A percentile compares a stretch with the other conserved stretches of the same genome.
Evolutionary conservation across 306 rosid genomes (phyloP).

Genomic region (Dalbergia cochinchinensis): DNA sequence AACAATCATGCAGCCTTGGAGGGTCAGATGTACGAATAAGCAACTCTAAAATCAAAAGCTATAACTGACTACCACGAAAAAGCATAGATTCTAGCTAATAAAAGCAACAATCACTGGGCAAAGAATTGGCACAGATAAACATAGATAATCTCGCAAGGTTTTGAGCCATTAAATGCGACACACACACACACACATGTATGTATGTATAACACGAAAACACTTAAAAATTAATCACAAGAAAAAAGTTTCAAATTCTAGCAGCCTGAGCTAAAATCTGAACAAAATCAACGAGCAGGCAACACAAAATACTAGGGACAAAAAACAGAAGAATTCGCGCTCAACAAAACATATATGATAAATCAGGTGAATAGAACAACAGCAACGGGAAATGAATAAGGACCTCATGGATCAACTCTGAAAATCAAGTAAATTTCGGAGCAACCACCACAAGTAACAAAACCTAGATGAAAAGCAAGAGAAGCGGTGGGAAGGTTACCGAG

Average conservation of each 20-base stretch:
- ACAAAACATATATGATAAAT: neutral
- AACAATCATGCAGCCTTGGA: neutral
- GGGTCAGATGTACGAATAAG: neutral
- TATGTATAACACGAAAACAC: neutral
- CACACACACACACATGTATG: too few species aligned
- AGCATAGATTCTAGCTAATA: neutral
- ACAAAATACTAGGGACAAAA: neutral
- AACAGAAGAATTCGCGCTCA: neutral
- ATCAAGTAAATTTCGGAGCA: neutral
- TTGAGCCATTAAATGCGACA: too few species aligned
- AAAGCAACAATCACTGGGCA: neutral
- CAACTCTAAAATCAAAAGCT: neutral
- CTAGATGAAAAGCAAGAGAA: neutral
- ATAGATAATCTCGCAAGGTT: neutral
- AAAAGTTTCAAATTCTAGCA: neutral
- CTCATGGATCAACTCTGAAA: neutral
- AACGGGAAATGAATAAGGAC: neutral
- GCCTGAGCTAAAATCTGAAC: neutral
- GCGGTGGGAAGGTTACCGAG: slow-evolving; percentile 53
- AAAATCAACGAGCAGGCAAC: neutral
- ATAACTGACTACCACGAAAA: neutral
- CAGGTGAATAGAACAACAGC: neutral
- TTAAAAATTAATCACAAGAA: neutral
- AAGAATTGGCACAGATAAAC: neutral
- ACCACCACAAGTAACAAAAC: neutral